Evolutionary conservation across 768 basidiomycete genomes (phyloP), one percentile per base, ranked within the genome.

Genomic region (Russula sp.): DNA sequence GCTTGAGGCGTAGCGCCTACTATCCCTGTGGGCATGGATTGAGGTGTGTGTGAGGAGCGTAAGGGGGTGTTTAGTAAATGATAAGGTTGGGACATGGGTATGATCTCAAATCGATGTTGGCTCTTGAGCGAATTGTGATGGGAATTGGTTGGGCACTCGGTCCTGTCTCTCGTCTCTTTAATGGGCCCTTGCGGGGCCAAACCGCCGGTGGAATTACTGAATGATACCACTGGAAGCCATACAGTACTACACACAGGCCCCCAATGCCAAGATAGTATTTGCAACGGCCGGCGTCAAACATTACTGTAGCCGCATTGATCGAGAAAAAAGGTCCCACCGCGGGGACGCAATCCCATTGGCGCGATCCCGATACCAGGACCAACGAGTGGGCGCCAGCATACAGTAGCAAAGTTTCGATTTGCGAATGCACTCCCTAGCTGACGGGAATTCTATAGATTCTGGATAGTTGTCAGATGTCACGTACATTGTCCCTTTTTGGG

Each of bases 1-100:
- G 52, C 16, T 45, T 64, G 63, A 10, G 54, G 4, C 14, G 44
- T 52, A 14, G 18, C 32, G 34, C 31, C 5, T 42, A 32, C 31
- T 44, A 55, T 32, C 20, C 53, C 57, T 4, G 53, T 18, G 5
- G 58, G 39, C 22, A 39, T n/a, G 31, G 34, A n/a, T 55, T 55
- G 61, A 35, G 62, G 16, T 35, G 39, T 11, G 40, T 45, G 60
- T 27, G 59, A 48, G 27, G 57, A 50, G 32, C 47, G 54, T 18
- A 20, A 51, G 27, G 47, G n/a, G 14, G 63, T 6, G 20, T 64
- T 54, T 1, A 40, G 48, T 4, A 48, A 47, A 31, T 49, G 61
- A 13, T 56, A 62, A 13, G 55, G 16, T 20, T 64, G 53, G 4
- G 63, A 55, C 63, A 64, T 64, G 53, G 45, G 48, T 49, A 9